Conservation (phyloP, 345 rosid genomes). For the Pistacia vera region DNA sequence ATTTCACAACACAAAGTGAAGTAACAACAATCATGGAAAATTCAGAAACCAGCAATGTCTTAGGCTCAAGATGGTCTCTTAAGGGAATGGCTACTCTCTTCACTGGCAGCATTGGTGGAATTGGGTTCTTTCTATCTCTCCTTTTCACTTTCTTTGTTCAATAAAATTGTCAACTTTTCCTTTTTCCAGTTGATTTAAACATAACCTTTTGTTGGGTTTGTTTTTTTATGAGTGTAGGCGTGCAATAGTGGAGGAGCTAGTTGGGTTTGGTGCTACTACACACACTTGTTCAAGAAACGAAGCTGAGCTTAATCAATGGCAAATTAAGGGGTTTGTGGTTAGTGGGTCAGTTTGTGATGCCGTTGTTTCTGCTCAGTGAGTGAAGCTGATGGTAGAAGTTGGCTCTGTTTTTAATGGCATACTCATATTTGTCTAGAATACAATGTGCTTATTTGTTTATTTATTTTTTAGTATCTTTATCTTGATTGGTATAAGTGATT, state of each 20-base stretch:
- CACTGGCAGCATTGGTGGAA: slow-evolving; percentile 91
- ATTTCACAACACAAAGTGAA: too few relatives aligned
- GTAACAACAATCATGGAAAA: slow-evolving; percentile 19
- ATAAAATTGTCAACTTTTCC: too few relatives aligned
- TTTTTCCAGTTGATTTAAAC: too few relatives aligned
- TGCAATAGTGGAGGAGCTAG: slow-evolving; percentile 76
- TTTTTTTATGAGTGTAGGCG: slow-evolving; percentile 29
- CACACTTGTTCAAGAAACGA: slow-evolving; percentile 84
- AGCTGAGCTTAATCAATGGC: slow-evolving; percentile 61
- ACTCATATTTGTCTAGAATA: slow-evolving; percentile 26
- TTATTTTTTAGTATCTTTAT: too few relatives aligned
- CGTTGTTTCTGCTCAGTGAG: slow-evolving; percentile 49
- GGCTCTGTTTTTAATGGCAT: slow-evolving; percentile 49
- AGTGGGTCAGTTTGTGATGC: slow-evolving; percentile 82
- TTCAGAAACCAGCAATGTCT: slow-evolving; percentile 29
- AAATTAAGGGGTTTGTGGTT: slow-evolving; percentile 52
- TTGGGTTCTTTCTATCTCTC: slow-evolving; percentile 48
- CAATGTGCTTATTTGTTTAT: background rate
- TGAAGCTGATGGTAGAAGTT: slow-evolving; percentile 55
- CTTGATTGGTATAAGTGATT: too few relatives aligned
- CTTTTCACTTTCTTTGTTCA: background rate
- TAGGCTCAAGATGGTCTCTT: slow-evolving; percentile 61
- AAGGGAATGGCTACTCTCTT: slow-evolving; percentile 71
- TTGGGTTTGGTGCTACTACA: slow-evolving; percentile 64
- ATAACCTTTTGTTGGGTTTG: background rate